phyloP scores from a whole-genome alignment of 73 alveolate species.

The Symbiodinium natans region DNA sequence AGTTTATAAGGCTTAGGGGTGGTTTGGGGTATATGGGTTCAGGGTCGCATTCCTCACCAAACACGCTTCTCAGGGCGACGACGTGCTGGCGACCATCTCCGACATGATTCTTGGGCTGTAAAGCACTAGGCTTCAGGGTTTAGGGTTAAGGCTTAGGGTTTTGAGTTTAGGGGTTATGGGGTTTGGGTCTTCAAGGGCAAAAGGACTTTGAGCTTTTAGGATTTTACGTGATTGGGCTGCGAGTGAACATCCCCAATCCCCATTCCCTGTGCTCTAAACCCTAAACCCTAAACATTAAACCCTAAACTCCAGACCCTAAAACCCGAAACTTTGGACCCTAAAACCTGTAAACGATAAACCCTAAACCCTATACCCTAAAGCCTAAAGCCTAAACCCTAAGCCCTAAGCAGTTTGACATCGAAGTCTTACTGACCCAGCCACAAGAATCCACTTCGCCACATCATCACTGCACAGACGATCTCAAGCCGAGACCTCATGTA shows the following conservation, averaged over 20 bases:
- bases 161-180: too few relatives aligned
- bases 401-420: too few relatives aligned
- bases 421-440: too few relatives aligned
- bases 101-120: not conserved
- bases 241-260: not conserved
- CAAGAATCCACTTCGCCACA: too few relatives aligned
- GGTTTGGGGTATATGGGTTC: too few relatives aligned
- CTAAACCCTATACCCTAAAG: not conserved
- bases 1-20: too few relatives aligned
- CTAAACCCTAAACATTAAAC: not conserved
- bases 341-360: not conserved
- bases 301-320: not conserved
- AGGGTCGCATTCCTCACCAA: too few relatives aligned
- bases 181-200: too few relatives aligned
- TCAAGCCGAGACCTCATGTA: too few relatives aligned
- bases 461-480: too few relatives aligned
- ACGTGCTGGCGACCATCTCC: not conserved
- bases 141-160: too few relatives aligned
- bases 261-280: not conserved
- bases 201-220: not conserved
- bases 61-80: not conserved
- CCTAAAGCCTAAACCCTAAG: not conserved
- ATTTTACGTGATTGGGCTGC: not conserved
- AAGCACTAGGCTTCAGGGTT: not conserved
- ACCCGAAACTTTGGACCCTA: not conserved